Base-by-base conservation (phyloP, 495 filamentous ascomycete species). In the Annulohypoxylon bovei region DNA sequence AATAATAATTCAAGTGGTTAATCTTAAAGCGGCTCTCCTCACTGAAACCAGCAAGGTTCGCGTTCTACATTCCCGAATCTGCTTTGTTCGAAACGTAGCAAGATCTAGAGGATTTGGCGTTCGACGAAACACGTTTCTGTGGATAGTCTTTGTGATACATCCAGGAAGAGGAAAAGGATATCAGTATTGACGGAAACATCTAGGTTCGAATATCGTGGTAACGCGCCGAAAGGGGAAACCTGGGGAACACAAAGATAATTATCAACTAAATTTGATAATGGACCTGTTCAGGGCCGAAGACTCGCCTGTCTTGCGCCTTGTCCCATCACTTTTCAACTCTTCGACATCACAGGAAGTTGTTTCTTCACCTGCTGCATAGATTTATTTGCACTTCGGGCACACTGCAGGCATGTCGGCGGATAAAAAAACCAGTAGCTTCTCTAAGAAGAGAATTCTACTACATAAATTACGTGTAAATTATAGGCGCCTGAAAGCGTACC, bases 131-230 rank as follows among this genome's bases (percentile, higher is more conserved):
- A 53, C 22, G 47, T 40, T 64, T 44, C 27, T 54, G 35, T 39
- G 46, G 22, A 18, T 20, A 37, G 68, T 59, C 62, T 63, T 71
- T 67, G 54, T 67, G 8, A 25, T 3, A 49, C 22, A 20, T 3
- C 4, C 12, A 4, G 16, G 56, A 14, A 39, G 20, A 32, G 30
- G 40, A 22, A 56, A 47, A 55, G 32, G 8, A 22, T 7, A 44
- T 9, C 20, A 23, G 39, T 23, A 5, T 54, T 42, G 63, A 72
- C 60, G 70, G 49, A 72, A 72, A 64, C 70, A 65, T 72, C 70
- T 37, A 62, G 12, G 20, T n/a, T 20, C 23, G 39, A 58, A 60
- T 14, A 18, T 20, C n/a, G 46, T 62, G 47, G 54, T 27, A 44
- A 23, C 16, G 22, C 14, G 6, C 69, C 64, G 69, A 72, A 72